Conservation (phyloP, 2,329 filamentous ascomycete genomes). For the Waltergamsia citrina region DNA sequence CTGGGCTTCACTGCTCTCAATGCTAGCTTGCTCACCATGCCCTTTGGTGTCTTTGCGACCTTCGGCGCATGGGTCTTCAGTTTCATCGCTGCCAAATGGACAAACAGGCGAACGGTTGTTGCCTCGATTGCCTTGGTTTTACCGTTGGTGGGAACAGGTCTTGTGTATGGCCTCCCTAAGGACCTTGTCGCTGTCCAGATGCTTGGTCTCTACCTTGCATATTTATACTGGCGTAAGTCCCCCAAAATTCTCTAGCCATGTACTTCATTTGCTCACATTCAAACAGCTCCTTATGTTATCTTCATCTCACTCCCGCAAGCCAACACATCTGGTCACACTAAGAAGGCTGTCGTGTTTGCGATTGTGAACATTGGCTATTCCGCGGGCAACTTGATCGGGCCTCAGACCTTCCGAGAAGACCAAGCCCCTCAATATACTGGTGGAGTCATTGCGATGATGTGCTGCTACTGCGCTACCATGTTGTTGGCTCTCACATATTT, state of each 20-base stretch:
- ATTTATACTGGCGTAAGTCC: constrained; percentile 4
- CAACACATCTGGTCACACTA: constrained; percentile 19
- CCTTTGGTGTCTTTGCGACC: constrained; percentile 48
- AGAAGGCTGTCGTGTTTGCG: constrained; percentile 7
- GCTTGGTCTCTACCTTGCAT: constrained; percentile 3
- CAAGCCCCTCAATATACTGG: constrained; percentile 15
- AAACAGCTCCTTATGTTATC: constrained; percentile 27
- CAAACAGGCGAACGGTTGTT: not conserved
- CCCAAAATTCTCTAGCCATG: constrained; percentile 2
- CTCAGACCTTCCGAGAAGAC: constrained; percentile 6
- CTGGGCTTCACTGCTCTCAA: constrained; percentile 18
- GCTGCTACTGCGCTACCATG: constrained; percentile 23
- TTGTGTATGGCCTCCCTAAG: constrained; percentile 1
- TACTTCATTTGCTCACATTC: constrained; percentile 1
- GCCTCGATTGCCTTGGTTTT: not conserved
- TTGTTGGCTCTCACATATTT: constrained; percentile 1
- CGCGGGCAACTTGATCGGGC: constrained; percentile 6
- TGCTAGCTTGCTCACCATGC: constrained; percentile 63
- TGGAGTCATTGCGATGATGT: constrained; percentile 36
- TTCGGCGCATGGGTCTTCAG: constrained; percentile 23
- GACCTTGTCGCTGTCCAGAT: not conserved
- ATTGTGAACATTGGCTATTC: constrained; percentile 6
- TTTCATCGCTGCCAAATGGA: constrained; percentile 1
- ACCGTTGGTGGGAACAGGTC: constrained; percentile 1
- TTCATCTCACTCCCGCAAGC: constrained; percentile 42